These are phyloP conservation scores for Hymenotorrendiella dingleyae DNA, from an alignment of 2,329 filamentous ascomycete genomes.

Conservation along the genomic window DNA sequence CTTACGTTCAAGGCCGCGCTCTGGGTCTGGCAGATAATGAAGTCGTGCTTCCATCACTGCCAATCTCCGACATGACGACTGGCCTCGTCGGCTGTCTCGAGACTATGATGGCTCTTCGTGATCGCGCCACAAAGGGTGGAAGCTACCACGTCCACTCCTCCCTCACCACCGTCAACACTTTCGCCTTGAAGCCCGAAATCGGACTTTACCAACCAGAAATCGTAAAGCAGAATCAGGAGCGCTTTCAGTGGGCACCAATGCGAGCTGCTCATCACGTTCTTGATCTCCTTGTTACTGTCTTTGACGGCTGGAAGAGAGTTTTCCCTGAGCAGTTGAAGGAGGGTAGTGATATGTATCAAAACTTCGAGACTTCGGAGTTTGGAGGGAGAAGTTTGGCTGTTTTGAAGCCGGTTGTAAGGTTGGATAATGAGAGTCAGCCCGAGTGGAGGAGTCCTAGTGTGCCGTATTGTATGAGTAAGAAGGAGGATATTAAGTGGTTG, in stretches of 20 bases:
- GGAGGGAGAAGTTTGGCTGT: neutral
- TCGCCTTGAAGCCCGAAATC: slow-evolving; percentile 46
- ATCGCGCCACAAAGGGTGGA: slow-evolving; percentile 53
- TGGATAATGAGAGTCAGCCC: neutral
- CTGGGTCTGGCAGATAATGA: slow-evolving; percentile 54
- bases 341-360: neutral
- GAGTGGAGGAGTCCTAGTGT: neutral
- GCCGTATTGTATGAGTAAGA: neutral
- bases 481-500: neutral
- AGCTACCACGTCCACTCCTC: slow-evolving; percentile 59
- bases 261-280: slow-evolving; percentile 3
- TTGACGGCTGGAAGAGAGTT: slow-evolving; percentile 2
- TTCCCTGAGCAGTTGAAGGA: neutral
- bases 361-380: neutral
- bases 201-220: slow-evolving; percentile 48
- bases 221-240: slow-evolving; percentile 5
- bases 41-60: slow-evolving; percentile 57
- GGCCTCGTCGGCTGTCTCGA: slow-evolving; percentile 62
- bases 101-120: slow-evolving; percentile 54
- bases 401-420: neutral
- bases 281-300: slow-evolving; percentile 5
- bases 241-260: neutral
- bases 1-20: slow-evolving; percentile 51
- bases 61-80: slow-evolving; percentile 59
- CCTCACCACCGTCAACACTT: slow-evolving; percentile 58